A percentile compares a stretch with the other conserved stretches of the same genome.
phyloP scores from a whole-genome alignment of 2,329 filamentous ascomycete species.

The Exophiala aquamarina region DNA sequence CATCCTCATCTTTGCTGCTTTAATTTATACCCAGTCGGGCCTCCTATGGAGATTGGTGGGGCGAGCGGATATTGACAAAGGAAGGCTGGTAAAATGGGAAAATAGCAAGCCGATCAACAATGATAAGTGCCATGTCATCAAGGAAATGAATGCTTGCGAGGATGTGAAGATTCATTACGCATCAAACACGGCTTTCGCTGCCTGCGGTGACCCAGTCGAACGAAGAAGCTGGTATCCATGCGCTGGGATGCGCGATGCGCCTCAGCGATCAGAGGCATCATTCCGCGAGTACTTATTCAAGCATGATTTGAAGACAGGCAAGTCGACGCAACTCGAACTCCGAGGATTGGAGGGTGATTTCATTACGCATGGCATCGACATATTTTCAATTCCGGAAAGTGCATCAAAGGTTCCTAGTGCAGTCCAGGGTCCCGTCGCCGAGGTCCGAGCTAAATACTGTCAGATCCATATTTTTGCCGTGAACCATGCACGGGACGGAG shows the following conservation, averaged over 20 bases:
- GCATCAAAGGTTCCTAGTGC: slow-evolving; percentile 9
- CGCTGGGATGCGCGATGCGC: slow-evolving; percentile 13
- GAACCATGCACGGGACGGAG: slow-evolving; percentile 22
- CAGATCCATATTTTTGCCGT: slow-evolving; percentile 23
- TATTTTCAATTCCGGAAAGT: slow-evolving; percentile 14
- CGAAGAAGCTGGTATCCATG: slow-evolving; percentile 23
- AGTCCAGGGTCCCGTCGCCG: background rate
- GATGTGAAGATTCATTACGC: slow-evolving; percentile 24
- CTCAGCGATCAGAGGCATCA: slow-evolving; percentile 16
- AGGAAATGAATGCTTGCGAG: slow-evolving; percentile 19
- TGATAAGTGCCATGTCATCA: slow-evolving; percentile 13
- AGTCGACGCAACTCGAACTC: slow-evolving; percentile 14
- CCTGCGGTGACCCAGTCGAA: slow-evolving; percentile 19
- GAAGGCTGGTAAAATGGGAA: slow-evolving; percentile 19
- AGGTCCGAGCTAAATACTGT: background rate
- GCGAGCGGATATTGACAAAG: slow-evolving; percentile 17
- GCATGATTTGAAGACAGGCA: slow-evolving; percentile 16
- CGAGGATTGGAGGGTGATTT: slow-evolving; percentile 22
- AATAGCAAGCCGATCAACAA: slow-evolving; percentile 19
- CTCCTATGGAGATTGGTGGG: slow-evolving; percentile 11
- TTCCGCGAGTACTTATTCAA: slow-evolving; percentile 24
- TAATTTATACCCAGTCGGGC: slow-evolving; percentile 9
- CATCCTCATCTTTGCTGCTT: slow-evolving; percentile 2
- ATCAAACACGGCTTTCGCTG: slow-evolving; percentile 20
- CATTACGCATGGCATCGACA: slow-evolving; percentile 23